Base-by-base conservation (phyloP, 257 asterid species). In the Lithospermum erythrorhizon region DNA sequence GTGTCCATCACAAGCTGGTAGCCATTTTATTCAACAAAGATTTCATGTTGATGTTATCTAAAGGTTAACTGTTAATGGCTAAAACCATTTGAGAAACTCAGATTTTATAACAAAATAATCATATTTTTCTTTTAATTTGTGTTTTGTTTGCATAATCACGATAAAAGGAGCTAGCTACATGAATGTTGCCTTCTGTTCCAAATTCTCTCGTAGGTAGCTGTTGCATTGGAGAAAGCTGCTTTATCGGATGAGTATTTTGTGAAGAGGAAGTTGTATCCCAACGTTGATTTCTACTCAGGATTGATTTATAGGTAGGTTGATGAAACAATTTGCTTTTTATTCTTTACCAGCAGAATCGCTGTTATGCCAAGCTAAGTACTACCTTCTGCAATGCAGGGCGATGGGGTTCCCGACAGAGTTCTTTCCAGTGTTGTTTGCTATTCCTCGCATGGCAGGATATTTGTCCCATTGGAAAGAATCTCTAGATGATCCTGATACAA, bases 391-490 rank as follows among this genome's bases (percentile, higher is more conserved):
- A 35, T 47, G 70, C 82, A 91, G 98, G 87, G 97, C 98, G 45
- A 91, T 88, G 83, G 98, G 98, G n/a, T 91, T 91, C 55, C 95
- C 98, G 3, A 83, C 97, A 0, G 98, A 91, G 77, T 91, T 91
- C 88, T 91, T 91, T 49, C 93, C 98, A 9, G 95, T 91, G 68
- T 61, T 91, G 73, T 88, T 91, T 71, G 98, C 98, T 41, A 79
- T 86, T 70, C 98, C 98, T 53, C 87, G 98, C 30, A 91, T 91
- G 98, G 98, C 98, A 57, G 98, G 98, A 51, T 91, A 91, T 72
- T 77, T 91, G 68, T 86, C 98, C 72, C 98, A 91, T 76, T 91
- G 98, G 98, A 79, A 90, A 18, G 98, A 91, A 70, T 91, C 98
- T 52, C 79, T 91, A 41, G 98, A 86, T 74, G 95, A 87, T 69